A percentile compares a stretch with the other conserved stretches of the same genome.
These are phyloP conservation scores for Neonectria punicea DNA, from an alignment of 2,329 filamentous ascomycete species.

Conservation along the genomic window DNA sequence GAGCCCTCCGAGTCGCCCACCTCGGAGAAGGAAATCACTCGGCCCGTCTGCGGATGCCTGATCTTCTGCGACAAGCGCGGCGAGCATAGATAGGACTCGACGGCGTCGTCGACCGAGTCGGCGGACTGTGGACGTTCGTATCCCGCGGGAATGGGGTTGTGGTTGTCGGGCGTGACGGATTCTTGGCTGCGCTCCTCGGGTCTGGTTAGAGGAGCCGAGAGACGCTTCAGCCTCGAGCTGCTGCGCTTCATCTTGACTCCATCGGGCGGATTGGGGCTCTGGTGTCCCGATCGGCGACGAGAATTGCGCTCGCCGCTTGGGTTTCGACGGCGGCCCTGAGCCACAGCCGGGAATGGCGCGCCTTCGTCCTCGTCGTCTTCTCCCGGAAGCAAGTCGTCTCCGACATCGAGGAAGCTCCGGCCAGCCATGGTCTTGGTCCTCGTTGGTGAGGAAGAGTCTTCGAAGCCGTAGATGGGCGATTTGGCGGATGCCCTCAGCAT, in stretches of 20 bases:
- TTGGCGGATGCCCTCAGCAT: constrained; percentile 15
- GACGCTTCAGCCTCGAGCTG: constrained; percentile 67
- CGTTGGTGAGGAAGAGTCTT: constrained; percentile 36
- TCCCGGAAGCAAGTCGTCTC: constrained; percentile 44
- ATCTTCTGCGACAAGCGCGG: constrained; percentile 90
- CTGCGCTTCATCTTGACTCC: constrained; percentile 61
- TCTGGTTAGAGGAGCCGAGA: constrained; percentile 61
- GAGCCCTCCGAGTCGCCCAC: constrained; percentile 92
- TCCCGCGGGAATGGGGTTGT: constrained; percentile 54
- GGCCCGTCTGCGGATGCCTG: constrained; percentile 83
- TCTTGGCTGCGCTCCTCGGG: constrained; percentile 49
- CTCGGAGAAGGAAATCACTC: constrained; percentile 94
- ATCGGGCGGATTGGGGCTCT: constrained; percentile 60
- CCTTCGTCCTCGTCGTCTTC: constrained; percentile 64
- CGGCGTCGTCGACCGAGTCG: constrained; percentile 89
- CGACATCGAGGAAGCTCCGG: constrained; percentile 39
- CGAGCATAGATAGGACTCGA: constrained; percentile 85
- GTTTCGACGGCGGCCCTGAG: constrained; percentile 66
- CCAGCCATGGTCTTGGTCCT: constrained; percentile 34
- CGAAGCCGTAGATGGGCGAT: constrained; percentile 35
- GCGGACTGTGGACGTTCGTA: constrained; percentile 81
- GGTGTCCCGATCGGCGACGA: constrained; percentile 59
- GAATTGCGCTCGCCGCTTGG: constrained; percentile 58
- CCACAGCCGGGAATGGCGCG: constrained; percentile 75
- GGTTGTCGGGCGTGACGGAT: constrained; percentile 43